Evolutionary conservation across 2,329 filamentous ascomycete genomes (phyloP), one percentile per base, ranked within the genome.

Genomic region (Cladosporium sp.): DNA sequence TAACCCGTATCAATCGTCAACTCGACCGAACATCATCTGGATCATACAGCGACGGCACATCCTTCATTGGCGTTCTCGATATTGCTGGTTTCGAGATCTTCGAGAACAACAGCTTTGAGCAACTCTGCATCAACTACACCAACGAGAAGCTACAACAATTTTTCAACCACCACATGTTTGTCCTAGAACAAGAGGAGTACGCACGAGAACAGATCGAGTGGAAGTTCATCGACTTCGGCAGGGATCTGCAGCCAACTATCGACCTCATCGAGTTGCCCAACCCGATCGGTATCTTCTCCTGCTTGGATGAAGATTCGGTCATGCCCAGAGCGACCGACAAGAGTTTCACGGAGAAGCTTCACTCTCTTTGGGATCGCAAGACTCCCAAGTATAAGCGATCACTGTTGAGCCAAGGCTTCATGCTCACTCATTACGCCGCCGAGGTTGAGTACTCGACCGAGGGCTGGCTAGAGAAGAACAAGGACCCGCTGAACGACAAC

Each of bases 111-210:
- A 97, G 94, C 82, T 99, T 99, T 74, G 95, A 99, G 78, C 95
- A 99, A 78, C 86, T 99, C 6, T 99, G 95, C 82, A 99, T 99
- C 85, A 99, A 99, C 80, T 99, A 99, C 80, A 98, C 96, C 68
- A 99, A 99, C 80, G 95, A 99, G 79, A 99, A 97, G 78, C 87
- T 99, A 7, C 95, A 99, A 75, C 95, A 99, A 72, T 99, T 99
- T 79, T 99, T 99, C 86, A 99, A 99, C 74, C 95, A 99, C 77
- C 96, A 99, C 82, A 99, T 99, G 95, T 99, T 99, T 75, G 95
- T 99, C 11, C 84, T 99, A 8, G 95, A 99, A 77, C 95, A 99
- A 75, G 95, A 99, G 78, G 95, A 99, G 78, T 99, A 99, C 78
- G 93, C 95, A 10, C 85, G 94, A 58, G 95, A 99, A 77, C 92